These are phyloP conservation scores for Isoetes taiwanensis DNA, from an alignment of 75 land plant genomes.

Conservation along the genomic window DNA sequence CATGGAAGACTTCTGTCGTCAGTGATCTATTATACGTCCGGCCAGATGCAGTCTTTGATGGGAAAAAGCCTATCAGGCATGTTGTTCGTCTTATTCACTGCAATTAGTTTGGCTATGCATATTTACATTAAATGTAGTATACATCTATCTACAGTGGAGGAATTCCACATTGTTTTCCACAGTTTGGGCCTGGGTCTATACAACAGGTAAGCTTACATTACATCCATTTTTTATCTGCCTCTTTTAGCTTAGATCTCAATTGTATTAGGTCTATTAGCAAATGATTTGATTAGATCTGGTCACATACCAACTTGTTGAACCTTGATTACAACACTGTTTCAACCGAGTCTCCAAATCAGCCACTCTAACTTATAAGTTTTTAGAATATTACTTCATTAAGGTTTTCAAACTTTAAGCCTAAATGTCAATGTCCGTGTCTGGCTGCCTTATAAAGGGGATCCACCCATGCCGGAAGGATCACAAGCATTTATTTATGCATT, in stretches of 20 bases:
- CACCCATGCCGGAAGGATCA: too few species aligned
- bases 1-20: conserved; percentile 64
- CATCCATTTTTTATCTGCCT: too few species aligned
- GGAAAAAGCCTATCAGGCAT: conserved; percentile 91
- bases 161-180: conserved; percentile 98
- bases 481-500: too few species aligned
- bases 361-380: too few species aligned
- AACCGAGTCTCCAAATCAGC: too few species aligned
- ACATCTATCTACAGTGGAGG: conserved; percentile 65
- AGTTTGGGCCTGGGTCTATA: conserved; percentile 95
- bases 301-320: neutral
- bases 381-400: too few species aligned
- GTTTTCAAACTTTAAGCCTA: too few species aligned
- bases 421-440: too few species aligned
- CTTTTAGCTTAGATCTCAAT: neutral
- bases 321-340: neutral
- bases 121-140: too few species aligned
- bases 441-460: too few species aligned
- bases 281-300: neutral
- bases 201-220: conserved; percentile 76
- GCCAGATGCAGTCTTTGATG: conserved; percentile 95
- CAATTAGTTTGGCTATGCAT: too few species aligned
- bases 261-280: neutral
- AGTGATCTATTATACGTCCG: conserved; percentile 90
- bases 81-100: too few species aligned